Evolutionary conservation across 441 rosid species (phyloP).

Genomic region (Aleurites moluccanus): DNA sequence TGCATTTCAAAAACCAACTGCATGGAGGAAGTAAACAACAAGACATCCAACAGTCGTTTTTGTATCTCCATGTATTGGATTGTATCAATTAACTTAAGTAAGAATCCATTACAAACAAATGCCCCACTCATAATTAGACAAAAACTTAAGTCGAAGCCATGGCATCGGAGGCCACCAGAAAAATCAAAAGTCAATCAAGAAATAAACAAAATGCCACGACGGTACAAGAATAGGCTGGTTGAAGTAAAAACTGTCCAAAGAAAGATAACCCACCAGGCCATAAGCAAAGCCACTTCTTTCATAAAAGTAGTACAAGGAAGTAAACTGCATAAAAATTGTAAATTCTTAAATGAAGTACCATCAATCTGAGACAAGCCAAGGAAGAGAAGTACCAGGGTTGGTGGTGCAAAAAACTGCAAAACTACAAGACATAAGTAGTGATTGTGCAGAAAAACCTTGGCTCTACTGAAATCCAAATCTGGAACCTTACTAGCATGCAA

Average conservation of each 20-base stretch:
- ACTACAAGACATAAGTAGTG: slow-evolving; percentile 77
- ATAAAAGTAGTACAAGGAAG: slow-evolving; percentile 54
- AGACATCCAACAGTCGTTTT: background rate
- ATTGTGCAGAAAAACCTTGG: slow-evolving; percentile 87
- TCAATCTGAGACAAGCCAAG: slow-evolving; percentile 68
- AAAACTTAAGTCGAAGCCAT: slow-evolving; percentile 12
- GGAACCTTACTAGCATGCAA: slow-evolving; percentile 82
- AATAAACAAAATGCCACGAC: slow-evolving; percentile 60
- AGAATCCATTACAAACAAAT: slow-evolving; percentile 23
- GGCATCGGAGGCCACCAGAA: slow-evolving; percentile 11
- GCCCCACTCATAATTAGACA: slow-evolving; percentile 24
- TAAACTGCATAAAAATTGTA: slow-evolving; percentile 42
- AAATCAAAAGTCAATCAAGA: slow-evolving; percentile 41
- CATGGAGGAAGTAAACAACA: slow-evolving; percentile 10
- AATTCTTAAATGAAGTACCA: slow-evolving; percentile 39
- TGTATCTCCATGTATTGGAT: slow-evolving; percentile 14
- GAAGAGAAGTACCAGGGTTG: slow-evolving; percentile 57
- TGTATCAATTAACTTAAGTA: slow-evolving; percentile 5
- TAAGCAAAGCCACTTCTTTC: slow-evolving; percentile 50
- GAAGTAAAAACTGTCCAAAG: slow-evolving; percentile 64
- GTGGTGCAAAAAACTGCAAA: slow-evolving; percentile 68
- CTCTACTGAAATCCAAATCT: slow-evolving; percentile 87
- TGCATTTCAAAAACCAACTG: background rate
- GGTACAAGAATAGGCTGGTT: slow-evolving; percentile 59
- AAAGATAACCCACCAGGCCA: slow-evolving; percentile 66